Evolutionary conservation across 2,329 filamentous ascomycete genomes (phyloP), one percentile per base, ranked within the genome.

Genomic region (Geoglossum cookeanum): DNA sequence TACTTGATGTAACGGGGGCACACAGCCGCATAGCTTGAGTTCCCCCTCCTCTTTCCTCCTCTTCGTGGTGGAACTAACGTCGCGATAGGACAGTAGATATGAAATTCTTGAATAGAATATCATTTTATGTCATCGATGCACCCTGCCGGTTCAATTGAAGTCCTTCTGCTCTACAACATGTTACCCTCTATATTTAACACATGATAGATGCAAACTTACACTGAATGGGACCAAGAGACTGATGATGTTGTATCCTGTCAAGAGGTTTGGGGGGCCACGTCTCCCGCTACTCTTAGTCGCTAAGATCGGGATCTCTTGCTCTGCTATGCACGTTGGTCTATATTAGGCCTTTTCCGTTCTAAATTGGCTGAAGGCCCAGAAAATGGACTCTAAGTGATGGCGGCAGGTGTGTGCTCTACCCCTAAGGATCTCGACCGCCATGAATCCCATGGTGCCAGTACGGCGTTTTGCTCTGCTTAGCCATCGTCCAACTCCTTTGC

Each of bases 401-500:
- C 57, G 57, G 55, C 29, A 39, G 17, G 11, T 59, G 30, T 60
- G 47, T 13, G 7, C 35, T 48, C 57, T 44, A 3, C 59, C 55
- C 17, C 33, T 30, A 5, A 60, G 54, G 11, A 35, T 47, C 32
- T 51, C 56, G 33, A 61, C 59, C 3, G 57, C 49, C 55, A 61
- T 61, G 13, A 61, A 60, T 1, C 55, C 44, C 47, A 55, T 59
- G 1, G 49, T 61, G 15, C 60, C 56, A 27, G 59, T 60, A 52
- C 47, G 58, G 30, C 52, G 44, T 13, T 27, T 22, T 56, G 55
- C 59, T 45, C 57, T 57, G 42, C 56, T 61, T n/a, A 45, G 27
- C 48, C 29, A 37, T 61, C 37, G 55, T 30, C 53, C 13, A 39
- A 42, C 33, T 54, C 51, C 11, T 55, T 57, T 6, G 45, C 61